A percentile compares a stretch with the other conserved stretches of the same genome.
Conservation (phyloP, 2,329 filamentous ascomycete species). For the Botrytis elliptica region DNA sequence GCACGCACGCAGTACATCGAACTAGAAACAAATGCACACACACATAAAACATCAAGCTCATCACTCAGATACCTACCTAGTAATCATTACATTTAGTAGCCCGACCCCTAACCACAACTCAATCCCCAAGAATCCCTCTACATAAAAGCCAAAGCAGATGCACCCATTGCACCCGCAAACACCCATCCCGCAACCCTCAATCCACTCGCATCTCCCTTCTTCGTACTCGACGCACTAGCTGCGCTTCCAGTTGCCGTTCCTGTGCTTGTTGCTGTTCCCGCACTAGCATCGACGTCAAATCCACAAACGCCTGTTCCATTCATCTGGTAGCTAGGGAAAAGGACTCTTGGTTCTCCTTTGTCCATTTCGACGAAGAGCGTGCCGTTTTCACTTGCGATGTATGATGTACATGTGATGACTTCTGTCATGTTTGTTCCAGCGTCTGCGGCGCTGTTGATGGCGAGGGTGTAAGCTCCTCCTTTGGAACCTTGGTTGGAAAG, state of each 20-base stretch:
- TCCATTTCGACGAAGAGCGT: slow-evolving; percentile 13
- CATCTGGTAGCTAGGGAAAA: slow-evolving; percentile 7
- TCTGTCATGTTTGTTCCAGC: slow-evolving; percentile 24
- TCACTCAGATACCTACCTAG: background rate
- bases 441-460: slow-evolving; percentile 18
- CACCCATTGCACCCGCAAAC: background rate
- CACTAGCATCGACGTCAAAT: background rate
- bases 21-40: background rate
- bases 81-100: background rate
- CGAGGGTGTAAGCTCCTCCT: slow-evolving; percentile 15
- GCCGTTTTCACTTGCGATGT: slow-evolving; percentile 2
- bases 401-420: slow-evolving; percentile 20
- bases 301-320: slow-evolving; percentile 16
- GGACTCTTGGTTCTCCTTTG: slow-evolving; percentile 14
- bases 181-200: background rate
- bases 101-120: background rate
- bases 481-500: slow-evolving; percentile 42
- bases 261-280: background rate
- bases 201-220: slow-evolving; percentile 10
- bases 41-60: background rate
- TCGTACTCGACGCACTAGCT: background rate
- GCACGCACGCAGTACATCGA: background rate
- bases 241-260: background rate
- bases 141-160: background rate
- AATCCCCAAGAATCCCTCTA: background rate